Conservation (phyloP, 495 filamentous ascomycete genomes). For the Podospora comata region DNA sequence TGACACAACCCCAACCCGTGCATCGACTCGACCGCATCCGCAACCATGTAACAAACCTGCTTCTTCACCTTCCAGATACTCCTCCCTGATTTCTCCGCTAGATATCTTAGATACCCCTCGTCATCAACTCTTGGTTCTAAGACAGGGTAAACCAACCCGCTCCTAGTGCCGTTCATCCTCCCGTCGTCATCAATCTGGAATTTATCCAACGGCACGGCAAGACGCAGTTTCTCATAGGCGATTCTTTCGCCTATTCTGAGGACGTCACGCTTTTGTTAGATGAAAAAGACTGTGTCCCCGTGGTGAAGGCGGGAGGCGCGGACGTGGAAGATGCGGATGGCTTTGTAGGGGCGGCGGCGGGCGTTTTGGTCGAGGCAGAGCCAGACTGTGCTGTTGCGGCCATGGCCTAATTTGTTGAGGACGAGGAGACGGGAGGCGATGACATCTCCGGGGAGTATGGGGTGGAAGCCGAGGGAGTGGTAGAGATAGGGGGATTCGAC, state of each 20-base stretch:
- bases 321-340: background rate
- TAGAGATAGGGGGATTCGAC: background rate
- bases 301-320: background rate
- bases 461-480: background rate
- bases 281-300: background rate
- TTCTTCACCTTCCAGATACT: background rate
- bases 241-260: background rate
- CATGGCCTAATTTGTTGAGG: constrained; percentile 2
- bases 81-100: background rate
- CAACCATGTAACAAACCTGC: background rate
- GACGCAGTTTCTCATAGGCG: background rate
- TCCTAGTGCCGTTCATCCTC: background rate
- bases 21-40: background rate
- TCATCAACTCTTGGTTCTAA: background rate
- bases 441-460: background rate
- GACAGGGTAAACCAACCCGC: background rate
- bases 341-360: background rate
- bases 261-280: background rate
- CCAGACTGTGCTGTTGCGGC: background rate
- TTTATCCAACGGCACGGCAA: background rate
- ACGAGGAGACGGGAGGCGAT: background rate
- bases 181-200: background rate
- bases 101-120: background rate
- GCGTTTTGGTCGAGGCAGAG: background rate
- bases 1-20: background rate